Evolutionary conservation across 2,329 filamentous ascomycete genomes (phyloP).

Genomic region (Trichoderma simmonsii): DNA sequence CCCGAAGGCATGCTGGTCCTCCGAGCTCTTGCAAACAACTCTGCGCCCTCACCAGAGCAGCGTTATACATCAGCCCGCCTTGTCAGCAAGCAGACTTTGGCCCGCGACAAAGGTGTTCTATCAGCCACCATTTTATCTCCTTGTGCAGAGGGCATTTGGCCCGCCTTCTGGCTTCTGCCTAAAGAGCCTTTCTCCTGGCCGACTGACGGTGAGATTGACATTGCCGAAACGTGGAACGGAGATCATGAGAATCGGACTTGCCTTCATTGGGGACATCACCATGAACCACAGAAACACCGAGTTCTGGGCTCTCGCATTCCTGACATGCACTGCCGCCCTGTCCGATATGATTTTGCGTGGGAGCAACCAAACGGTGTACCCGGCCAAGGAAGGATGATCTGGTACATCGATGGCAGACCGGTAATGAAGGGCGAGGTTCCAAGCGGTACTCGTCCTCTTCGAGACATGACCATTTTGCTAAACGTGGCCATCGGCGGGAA

Average conservation of each 20-base stretch:
- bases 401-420: constrained; percentile 56
- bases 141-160: constrained; percentile 57
- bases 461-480: constrained; percentile 54
- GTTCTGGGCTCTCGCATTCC: constrained; percentile 50
- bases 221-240: constrained; percentile 61
- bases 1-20: constrained; percentile 50
- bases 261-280: constrained; percentile 56
- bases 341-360: constrained; percentile 57
- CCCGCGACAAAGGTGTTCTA: constrained; percentile 49
- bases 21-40: constrained; percentile 44
- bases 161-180: constrained; percentile 60
- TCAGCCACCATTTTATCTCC: constrained; percentile 51
- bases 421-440: constrained; percentile 58
- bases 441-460: constrained; percentile 49
- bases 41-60: constrained; percentile 34
- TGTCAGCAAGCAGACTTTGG: constrained; percentile 50
- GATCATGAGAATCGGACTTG: constrained; percentile 54
- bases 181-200: constrained; percentile 58
- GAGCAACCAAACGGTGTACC: constrained; percentile 43
- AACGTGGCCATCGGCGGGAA: constrained; percentile 63
- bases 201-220: constrained; percentile 57
- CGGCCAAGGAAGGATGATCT: constrained; percentile 48
- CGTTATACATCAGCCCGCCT: constrained; percentile 55
- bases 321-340: constrained; percentile 44
- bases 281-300: constrained; percentile 56